Evolutionary conservation across 2,329 filamentous ascomycete species (phyloP), one percentile per base, ranked within the genome.

Genomic region (Xylaria sp.): DNA sequence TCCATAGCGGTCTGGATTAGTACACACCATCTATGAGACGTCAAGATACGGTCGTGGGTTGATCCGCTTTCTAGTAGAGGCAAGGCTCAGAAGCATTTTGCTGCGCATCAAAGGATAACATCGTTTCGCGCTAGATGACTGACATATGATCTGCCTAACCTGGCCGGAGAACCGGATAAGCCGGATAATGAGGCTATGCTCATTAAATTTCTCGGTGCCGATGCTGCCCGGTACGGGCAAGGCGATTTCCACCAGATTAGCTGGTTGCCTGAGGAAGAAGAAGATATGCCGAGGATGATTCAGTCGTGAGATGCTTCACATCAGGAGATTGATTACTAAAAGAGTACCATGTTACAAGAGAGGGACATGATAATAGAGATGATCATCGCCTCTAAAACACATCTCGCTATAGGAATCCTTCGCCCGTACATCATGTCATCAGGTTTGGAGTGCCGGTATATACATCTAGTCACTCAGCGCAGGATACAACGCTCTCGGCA

Each of bases 11-110:
- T 33, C 39, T 49, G 31, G 9, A 39, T 25, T 57, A 49, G 25
- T 20, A 33, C 33, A 36, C 33, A 36, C 33, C 10, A 36, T 36
- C 33, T 57, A 28, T 64, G 61, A 64, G 51, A 57, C 39, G 61
- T 64, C 52, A 49, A 49, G n/a, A 64, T 64, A 57, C 62, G 52
- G 41, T 39, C 36, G 60, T 48, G 23, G 43, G 1, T 39, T 64
- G 41, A 31, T 48, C n/a, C 28, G 13, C n/a, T 51, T 51, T 28
- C 54, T 58, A 51, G 20, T 25, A 39, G 28, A 10, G 41, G 41
- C 31, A 36, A 41, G 20, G 28, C 12, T 46, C 36, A 46, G 33
- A 54, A 55, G 49, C 33, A 25, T 23, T 58, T 58, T 28, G 20
- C 28, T 41, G 10, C 23, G n/a, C 8, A 23, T 7, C 31, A 33